Base-by-base conservation (phyloP, 257 asterid species). In the Nicotiana paniculata region DNA sequence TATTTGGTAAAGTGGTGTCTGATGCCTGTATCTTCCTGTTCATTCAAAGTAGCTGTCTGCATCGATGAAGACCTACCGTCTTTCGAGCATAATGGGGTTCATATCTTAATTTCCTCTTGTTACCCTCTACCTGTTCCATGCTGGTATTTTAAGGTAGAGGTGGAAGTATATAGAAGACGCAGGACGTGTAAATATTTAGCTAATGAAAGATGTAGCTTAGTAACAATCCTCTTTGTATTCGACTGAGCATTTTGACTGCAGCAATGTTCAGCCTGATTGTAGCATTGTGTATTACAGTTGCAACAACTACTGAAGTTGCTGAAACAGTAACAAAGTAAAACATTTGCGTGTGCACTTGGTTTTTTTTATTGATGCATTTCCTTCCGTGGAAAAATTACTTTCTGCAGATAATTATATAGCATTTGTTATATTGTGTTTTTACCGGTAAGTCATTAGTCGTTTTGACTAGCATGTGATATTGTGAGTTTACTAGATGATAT, bases 181-280 rank as follows among this genome's bases (percentile, higher is more conserved):
- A 74, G 79, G 79, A 74, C 35, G 8, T 74, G 79, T 74, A 74
- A 24, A 74, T 51, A 74, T 48, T 74, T 74, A 13, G 79, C 26
- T 74, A 26, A 43, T 6, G 39, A 74, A 74, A 48, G 79, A 48
- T 46, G 43, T 24, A 48, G 79, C 24, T 74, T 48, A 46, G 79
- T 15, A 35, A 15, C 79, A 9, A 12, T 72, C 37, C 21, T 24
- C 39, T 72, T 72, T 24, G 61, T 46, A 46, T 21, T 74, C 43
- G 26, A 48, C 5, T 74, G 79, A 26, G 43, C 63, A 51, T 74
- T 74, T 72, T 72, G 59, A 46, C 61, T 24, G 59, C 61, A 46
- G 79, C 61, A 46, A 12, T 46, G 61, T 21, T 72, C 61, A 46
- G 39, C 21, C 61, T 43, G 79, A 72, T 46, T 2, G 3, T 43